These are phyloP conservation scores for Sporothrix globosa DNA, from an alignment of 2,329 filamentous ascomycete species.

Conservation along the genomic window DNA sequence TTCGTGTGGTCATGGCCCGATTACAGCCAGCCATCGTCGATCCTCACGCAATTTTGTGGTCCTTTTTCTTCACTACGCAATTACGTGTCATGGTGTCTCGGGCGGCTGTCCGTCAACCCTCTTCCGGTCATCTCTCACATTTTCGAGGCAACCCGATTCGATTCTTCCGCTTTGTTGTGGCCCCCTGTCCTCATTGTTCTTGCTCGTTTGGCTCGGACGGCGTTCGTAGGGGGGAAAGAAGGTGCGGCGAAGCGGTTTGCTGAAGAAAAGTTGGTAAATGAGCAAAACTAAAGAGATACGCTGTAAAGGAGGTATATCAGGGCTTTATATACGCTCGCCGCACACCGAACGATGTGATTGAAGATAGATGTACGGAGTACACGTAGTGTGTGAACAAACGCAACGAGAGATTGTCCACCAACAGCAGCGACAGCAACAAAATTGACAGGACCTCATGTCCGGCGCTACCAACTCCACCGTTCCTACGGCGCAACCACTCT, in stretches of 20 bases:
- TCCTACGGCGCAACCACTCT: neutral
- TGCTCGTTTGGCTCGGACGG: constrained; percentile 14
- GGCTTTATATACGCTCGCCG: neutral
- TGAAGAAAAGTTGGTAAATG: neutral
- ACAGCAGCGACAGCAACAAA: neutral
- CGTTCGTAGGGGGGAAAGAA: neutral
- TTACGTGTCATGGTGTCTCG: neutral
- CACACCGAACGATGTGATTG: constrained; percentile 22
- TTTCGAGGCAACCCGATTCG: neutral
- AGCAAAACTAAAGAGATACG: neutral
- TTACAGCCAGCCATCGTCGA: constrained; percentile 21
- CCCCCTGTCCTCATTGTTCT: neutral
- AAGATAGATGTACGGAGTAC: neutral
- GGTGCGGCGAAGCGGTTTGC: neutral
- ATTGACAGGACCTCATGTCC: neutral
- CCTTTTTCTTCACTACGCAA: neutral
- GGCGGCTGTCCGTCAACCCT: constrained; percentile 19
- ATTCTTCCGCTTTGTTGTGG: neutral
- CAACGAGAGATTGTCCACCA: neutral
- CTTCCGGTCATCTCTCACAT: constrained; percentile 22
- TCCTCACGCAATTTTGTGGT: constrained; percentile 1
- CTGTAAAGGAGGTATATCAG: neutral
- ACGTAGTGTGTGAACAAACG: neutral
- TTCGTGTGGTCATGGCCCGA: constrained; percentile 12
- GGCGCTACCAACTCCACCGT: constrained; percentile 10